Evolutionary conservation across 371 early-diverging fungal species (phyloP).

Genomic region (Scutellospora calospora): DNA sequence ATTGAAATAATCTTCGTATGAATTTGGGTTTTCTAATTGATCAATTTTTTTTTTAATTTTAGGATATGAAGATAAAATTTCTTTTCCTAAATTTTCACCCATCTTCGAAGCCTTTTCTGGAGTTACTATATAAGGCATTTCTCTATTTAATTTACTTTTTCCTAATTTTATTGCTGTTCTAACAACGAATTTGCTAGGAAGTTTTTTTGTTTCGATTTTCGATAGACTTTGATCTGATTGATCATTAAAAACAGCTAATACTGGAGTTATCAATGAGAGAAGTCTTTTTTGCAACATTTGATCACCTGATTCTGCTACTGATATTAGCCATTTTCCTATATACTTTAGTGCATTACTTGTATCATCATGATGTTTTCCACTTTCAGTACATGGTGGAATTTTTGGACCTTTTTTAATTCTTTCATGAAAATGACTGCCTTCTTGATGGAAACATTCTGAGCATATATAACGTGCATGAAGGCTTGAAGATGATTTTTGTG

Average conservation of each 20-base stretch:
- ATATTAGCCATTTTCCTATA: slow-evolving; percentile 8
- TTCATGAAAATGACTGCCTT: slow-evolving; percentile 13
- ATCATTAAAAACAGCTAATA: background rate
- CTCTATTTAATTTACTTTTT: background rate
- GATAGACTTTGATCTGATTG: background rate
- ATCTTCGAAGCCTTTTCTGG: background rate
- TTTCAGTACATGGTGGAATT: no score
- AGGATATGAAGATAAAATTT: background rate
- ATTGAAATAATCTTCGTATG: background rate
- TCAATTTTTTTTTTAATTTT: background rate
- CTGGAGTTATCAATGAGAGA: background rate
- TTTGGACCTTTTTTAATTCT: background rate
- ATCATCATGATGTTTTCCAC: slow-evolving; percentile 1
- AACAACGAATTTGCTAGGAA: background rate
- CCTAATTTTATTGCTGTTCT: background rate
- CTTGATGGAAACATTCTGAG: slow-evolving; percentile 6
- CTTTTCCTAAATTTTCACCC: background rate
- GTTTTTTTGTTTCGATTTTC: background rate
- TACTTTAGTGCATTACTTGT: background rate
- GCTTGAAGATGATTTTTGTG: no score
- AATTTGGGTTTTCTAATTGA: slow-evolving; percentile 7
- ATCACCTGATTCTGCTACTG: background rate
- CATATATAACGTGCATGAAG: slow-evolving; percentile 1
- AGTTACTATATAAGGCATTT: no score
- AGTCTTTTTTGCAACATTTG: background rate